Evolutionary conservation across 2,329 filamentous ascomycete genomes (phyloP), one percentile per base, ranked within the genome.

Genomic region (Fusarium pseudocircinatum): DNA sequence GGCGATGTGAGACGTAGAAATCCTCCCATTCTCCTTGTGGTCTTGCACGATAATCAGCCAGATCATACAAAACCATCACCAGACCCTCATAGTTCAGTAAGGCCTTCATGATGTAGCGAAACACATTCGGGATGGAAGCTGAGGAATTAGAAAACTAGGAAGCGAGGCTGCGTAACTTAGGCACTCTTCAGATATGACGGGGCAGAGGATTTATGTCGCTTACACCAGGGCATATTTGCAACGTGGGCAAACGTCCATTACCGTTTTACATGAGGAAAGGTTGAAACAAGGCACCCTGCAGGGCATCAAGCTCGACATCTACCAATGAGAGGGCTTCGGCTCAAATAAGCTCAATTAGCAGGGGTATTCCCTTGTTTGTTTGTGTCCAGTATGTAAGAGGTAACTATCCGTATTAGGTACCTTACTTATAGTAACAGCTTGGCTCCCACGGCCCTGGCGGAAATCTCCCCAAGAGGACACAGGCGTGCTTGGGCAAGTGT

Each of bases 241-340:
- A 36, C 32, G 44, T 34, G 34, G 53, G 24, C 30, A 34, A 26
- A 34, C 16, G 34, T 40, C n/a, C 30, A 26, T 59, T 49, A 26
- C n/a, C 13, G 30, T 26, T 67, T 59, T 49, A 32, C 32, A 20
- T 32, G 26, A 66, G 30, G 42, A 52, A 60, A 22, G 30, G 44
- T 67, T 60, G 43, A 67, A 67, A 60, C 64, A 67, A 67, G 63
- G 62, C 47, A 30, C 64, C 53, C 37, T 67, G 44, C 53, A 60
- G 44, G 60, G 36, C 28, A 32, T 20, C 32, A 46, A 44, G 39
- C 63, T 61, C 37, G 44, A 15, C 34, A 24, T 36, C 24, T 24
- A 18, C 64, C 64, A 67, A 67, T 67, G 20, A 60, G 28, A 54
- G 20, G 15, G 58, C 30, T 28, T 34, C 46, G 22, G 44, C 53